These are phyloP conservation scores for Flaveria sonorensis DNA, from an alignment of 129 eudicot genomes.

Conservation along the genomic window DNA sequence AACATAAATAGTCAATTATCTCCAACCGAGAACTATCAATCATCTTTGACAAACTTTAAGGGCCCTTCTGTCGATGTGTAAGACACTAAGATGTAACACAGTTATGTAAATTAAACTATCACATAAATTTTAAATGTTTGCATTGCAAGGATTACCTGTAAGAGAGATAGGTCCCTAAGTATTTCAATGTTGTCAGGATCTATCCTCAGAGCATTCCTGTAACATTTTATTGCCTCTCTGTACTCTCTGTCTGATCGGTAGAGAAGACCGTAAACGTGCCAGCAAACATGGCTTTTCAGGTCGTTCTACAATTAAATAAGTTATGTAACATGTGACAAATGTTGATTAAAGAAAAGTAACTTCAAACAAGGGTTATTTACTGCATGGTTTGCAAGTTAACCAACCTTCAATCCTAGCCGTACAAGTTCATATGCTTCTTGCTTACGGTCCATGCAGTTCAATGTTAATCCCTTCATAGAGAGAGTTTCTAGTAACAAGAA, in stretches of 20 bases:
- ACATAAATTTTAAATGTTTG: neutral
- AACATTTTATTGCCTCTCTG: constrained; percentile 95
- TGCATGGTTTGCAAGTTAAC: constrained; percentile 10
- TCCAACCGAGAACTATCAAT: neutral
- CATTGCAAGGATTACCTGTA: constrained; percentile 62
- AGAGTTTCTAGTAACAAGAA: constrained; percentile 67
- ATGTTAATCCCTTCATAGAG: constrained; percentile 94
- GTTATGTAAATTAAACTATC: too few relatives aligned
- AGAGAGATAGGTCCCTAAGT: constrained; percentile 87
- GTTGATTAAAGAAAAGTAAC: neutral
- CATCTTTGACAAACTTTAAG: constrained; percentile 4
- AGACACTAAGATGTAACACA: neutral
- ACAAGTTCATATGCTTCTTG: constrained; percentile 98
- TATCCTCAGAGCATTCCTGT: constrained; percentile 92
- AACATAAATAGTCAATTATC: neutral
- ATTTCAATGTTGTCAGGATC: constrained; percentile 99
- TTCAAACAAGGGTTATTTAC: constrained; percentile 2
- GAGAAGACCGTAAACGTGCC: constrained; percentile 99
- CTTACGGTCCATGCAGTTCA: constrained; percentile 99
- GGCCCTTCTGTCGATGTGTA: neutral
- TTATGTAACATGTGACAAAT: neutral
- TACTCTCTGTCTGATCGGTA: constrained; percentile 98
- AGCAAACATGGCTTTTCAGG: constrained; percentile 97
- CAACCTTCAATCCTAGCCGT: constrained; percentile 91
- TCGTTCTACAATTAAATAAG: constrained; percentile 71